Evolutionary conservation across 2,329 filamentous ascomycete genomes (phyloP), one percentile per base, ranked within the genome.

Genomic region (Penicillium janthinellum): DNA sequence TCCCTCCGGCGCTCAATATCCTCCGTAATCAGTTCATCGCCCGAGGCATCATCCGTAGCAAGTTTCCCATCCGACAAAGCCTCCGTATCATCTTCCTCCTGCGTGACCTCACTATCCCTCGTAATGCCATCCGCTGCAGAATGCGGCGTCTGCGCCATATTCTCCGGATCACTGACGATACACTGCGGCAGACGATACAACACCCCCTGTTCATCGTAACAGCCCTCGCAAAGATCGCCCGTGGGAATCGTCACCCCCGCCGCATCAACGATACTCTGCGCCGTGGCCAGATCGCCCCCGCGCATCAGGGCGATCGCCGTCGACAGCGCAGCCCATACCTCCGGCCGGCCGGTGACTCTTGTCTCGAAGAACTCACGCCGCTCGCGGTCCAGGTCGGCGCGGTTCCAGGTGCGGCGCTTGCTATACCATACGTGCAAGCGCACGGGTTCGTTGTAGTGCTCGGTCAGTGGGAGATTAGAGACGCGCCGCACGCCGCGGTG

Each of bases 341-440:
- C 91, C 4, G 83, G 70, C 4, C 86, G 83, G 2, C 92, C 92
- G 0, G 89, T 90, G 15, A 96, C 91, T 49, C 92, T 82, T 1
- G 93, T 97, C 62, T 97, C 92, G 76, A 96, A 98, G 81, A 96
- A 97, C 62, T 92, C 92, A 51, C 78, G 79, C 51, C 94, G 85
- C 77, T 96, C 91, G 35, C 82, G 82, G 59, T 87, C 85, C 2
- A 96, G 80, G 55, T 88, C 80, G 15, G 77, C 71, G n/a, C 84
- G 86, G 0, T 90, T 92, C 90, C 90, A 96, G 15, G 79, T 76
- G 20, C 85, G 85, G 55, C 83, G 81, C 62, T 82, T 83, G 58
- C 88, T 86, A 12, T 79, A 79, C 90, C 90, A 92, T 56, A 83
- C 77, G 67, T 90, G 88, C 0, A 81, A 82, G 47, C 84, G 84